Conservation (phyloP, 2,329 filamentous ascomycete genomes). For the Intubia oerlemansii region DNA sequence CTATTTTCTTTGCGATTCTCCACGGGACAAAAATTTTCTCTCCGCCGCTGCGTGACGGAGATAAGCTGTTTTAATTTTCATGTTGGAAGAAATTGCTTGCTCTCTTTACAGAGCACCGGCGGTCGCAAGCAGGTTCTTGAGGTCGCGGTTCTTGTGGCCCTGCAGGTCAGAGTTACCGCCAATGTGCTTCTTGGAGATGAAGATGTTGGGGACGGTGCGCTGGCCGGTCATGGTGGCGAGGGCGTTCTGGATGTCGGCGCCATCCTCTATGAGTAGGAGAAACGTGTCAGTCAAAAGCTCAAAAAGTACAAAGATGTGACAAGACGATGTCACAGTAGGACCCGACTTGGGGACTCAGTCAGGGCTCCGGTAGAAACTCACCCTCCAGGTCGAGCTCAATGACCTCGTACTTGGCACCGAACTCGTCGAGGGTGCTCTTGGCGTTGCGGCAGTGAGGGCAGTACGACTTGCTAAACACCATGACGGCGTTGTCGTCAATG, state of each 20-base stretch:
- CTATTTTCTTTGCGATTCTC: no score
- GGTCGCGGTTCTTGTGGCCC: slow-evolving; percentile 33
- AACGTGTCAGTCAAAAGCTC: no score
- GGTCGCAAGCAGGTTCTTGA: slow-evolving; percentile 25
- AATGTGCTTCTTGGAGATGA: slow-evolving; percentile 77
- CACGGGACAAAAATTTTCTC: no score
- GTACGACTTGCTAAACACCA: slow-evolving; percentile 93
- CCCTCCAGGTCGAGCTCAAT: slow-evolving; percentile 65
- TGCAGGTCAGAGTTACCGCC: slow-evolving; percentile 88
- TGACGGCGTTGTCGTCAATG: slow-evolving; percentile 76
- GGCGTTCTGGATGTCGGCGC: slow-evolving; percentile 60
- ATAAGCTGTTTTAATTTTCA: no score
- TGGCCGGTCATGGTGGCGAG: slow-evolving; percentile 65
- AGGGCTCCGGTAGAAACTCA: slow-evolving; percentile 35
- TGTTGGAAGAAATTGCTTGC: no score
- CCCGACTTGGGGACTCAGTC: no score
- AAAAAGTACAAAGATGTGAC: no score
- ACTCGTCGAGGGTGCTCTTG: slow-evolving; percentile 50
- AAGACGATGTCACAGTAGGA: no score
- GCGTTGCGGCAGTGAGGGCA: slow-evolving; percentile 78
- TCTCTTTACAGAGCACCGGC: slow-evolving; percentile 18
- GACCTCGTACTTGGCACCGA: slow-evolving; percentile 48
- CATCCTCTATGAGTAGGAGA: slow-evolving; percentile 45
- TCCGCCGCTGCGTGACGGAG: no score
- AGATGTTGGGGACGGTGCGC: slow-evolving; percentile 87